A percentile compares a stretch with the other conserved stretches of the same genome.
phyloP scores from a whole-genome alignment of 176 grass and related monocot genomes.

The Eremochloa ophiuroides region DNA sequence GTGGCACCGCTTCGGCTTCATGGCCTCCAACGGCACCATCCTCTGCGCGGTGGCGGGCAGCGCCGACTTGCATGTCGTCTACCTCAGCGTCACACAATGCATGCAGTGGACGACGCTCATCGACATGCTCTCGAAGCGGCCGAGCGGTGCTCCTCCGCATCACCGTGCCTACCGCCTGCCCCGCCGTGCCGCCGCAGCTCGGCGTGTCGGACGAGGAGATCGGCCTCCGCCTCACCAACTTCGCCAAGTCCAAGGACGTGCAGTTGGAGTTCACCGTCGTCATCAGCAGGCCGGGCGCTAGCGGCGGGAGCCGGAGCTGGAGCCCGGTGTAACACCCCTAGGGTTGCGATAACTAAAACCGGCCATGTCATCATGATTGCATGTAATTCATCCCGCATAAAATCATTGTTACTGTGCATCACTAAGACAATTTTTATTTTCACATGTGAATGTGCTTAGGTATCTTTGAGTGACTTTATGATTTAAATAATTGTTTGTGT shows the following conservation, averaged over 20 bases:
- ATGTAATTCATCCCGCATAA: too few relatives aligned
- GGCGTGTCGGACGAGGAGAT: slow-evolving; percentile 60
- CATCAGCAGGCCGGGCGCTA: too few relatives aligned
- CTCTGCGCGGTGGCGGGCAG: slow-evolving; percentile 53
- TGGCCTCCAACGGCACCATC: slow-evolving; percentile 72
- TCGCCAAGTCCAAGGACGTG: slow-evolving; percentile 73
- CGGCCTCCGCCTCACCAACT: slow-evolving; percentile 61
- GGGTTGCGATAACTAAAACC: too few relatives aligned
- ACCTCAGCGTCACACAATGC: slow-evolving; percentile 80
- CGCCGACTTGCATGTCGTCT: slow-evolving; percentile 61
- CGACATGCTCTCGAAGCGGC: slow-evolving; percentile 57
- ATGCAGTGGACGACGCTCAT: slow-evolving; percentile 99
- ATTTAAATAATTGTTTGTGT: too few relatives aligned
- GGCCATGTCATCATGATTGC: too few relatives aligned
- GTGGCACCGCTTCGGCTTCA: slow-evolving; percentile 90
- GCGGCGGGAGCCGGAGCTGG: neutral
- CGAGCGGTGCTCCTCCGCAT: slow-evolving; percentile 66
- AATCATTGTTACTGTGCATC: too few relatives aligned
- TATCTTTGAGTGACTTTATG: too few relatives aligned
- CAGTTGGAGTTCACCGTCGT: slow-evolving; percentile 63
- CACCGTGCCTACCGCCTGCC: slow-evolving; percentile 43
- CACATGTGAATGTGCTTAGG: too few relatives aligned
- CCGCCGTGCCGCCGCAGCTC: slow-evolving; percentile 38
- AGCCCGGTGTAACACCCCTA: neutral
- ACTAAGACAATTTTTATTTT: too few relatives aligned